These are phyloP conservation scores for Raphanus hybrid DNA, from an alignment of 441 rosid species.

Conservation along the genomic window DNA sequence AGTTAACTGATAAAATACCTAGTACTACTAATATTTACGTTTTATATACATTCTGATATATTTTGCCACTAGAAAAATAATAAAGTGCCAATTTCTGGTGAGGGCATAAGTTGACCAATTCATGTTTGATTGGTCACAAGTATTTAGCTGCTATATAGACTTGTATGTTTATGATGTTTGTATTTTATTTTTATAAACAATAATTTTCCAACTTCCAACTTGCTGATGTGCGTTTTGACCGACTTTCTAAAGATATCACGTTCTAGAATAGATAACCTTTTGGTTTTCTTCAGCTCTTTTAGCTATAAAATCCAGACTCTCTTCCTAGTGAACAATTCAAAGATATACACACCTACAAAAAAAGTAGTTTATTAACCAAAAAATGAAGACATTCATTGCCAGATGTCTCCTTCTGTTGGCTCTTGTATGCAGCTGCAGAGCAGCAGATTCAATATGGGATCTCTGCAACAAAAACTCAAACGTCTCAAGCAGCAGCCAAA, in stretches of 20 bases:
- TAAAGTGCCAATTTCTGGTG: conserved; percentile 6
- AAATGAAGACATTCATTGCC: conserved; percentile 28
- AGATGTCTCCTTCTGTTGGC: conserved; percentile 20
- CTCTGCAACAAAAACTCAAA: no score
- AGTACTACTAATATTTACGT: no score
- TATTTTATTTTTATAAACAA: neutral
- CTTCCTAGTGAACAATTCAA: conserved; percentile 16
- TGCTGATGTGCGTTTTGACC: conserved; percentile 34
- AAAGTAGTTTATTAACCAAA: neutral
- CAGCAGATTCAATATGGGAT: no score
- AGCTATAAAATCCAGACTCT: conserved; percentile 10
- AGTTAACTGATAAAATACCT: no score
- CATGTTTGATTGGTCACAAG: conserved; percentile 26
- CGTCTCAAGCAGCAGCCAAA: no score
- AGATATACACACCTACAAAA: conserved; percentile 11
- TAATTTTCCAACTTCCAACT: conserved; percentile 13
- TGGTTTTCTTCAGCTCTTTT: neutral
- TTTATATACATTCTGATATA: no score
- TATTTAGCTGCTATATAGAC: conserved; percentile 13
- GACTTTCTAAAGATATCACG: conserved; percentile 21
- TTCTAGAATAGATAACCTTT: conserved; percentile 23
- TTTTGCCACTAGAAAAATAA: no score
- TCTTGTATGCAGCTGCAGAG: no score
- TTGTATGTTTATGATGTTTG: neutral
- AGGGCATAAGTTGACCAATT: conserved; percentile 22